Base-by-base conservation (phyloP, 2,329 filamentous ascomycete genomes). In the Chrysosporium queenslandicum region DNA sequence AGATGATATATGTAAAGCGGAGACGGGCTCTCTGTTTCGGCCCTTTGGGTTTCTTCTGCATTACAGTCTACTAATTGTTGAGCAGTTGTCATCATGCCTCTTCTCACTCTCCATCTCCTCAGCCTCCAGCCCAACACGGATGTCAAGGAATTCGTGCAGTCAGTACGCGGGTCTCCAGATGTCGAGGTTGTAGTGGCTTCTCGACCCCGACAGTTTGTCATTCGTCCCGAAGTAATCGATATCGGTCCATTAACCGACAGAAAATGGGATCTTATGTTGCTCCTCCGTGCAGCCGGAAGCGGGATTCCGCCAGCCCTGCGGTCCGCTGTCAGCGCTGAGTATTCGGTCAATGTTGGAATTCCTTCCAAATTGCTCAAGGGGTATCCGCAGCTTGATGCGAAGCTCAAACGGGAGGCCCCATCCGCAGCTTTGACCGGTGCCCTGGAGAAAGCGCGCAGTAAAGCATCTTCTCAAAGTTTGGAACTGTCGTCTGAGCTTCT, bases 401-500 rank as follows among this genome's bases (percentile, higher is more conserved):
- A 51, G 21, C 32, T 55, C 29, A 55, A 53, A 25, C 46, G 43
- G 12, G 52, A 55, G 20, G 45, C 51, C 9, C 29, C 54, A 3
- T 47, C 56, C 1, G 71, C 73, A 0, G 55, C 62, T 1, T 57
- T 74, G 1, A 72, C 69, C 14, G 59, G 60, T 7, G 52, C 61
- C 4, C 56, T 72, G 42, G 42, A 66, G 43, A 56, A 66, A 57
- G 56, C 68, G 55, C 30, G 55, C 23, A 30, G 70, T 55, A 43
- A 64, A 36, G n/a, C 53, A 2, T 59, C 60, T 1, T 66, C 70
- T 1, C 75, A 82, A 63, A 71, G 72, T 18, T 71, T 83, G 0
- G 79, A 82, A 59, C 63, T 82, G 7, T 76, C 74, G 14, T 61
- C 71, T 0, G 73, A 77, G 2, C 63, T 83, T 0, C 60, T 71